Evolutionary conservation across 108 stramenopile species (phyloP), one percentile per base, ranked within the genome.

Genomic region (Skeletonema menzelii): DNA sequence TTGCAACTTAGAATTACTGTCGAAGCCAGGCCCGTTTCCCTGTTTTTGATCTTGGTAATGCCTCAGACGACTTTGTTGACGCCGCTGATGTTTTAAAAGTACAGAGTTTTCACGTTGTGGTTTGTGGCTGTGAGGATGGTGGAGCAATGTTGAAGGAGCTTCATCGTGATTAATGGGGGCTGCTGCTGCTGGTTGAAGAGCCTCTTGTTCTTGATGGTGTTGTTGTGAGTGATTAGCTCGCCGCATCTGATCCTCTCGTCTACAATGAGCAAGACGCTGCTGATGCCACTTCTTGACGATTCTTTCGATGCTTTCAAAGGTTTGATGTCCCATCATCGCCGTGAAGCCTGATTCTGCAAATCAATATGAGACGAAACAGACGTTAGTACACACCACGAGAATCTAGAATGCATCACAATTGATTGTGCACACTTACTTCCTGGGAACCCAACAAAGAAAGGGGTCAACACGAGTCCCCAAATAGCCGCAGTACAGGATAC

Each of bases 371-470:
- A 47, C 19, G 17, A 19, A 47, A 53, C 49, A 53, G 7, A 20
- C 8, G 22, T 53, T 22, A 53, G 20, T 37, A 19, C 15, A 38
- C 17, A 27, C 24, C 31, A 55, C 7, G 26, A 22, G 35, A 38
- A 19, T 42, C 13, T n/a, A 11, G 17, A 35, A 19, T 17, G 17
- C n/a, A 22, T 24, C 62, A 63, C 12, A 56, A 56, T 44, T 8
- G 10, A 11, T 2, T 42, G 2, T 42, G 40, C n/a, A 72, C 8
- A 75, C 75, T 76, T 57, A 76, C 75, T 85, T 5, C 84, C 84
- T 26, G 84, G 63, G 60, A 85, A 85, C 4, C 84, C 84, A 17
- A 85, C 78, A 64, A 82, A 82, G 30, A 85, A 75, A 2, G 84
- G 84, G 8, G 82, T 85, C 40, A 85, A 27, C 4, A 62, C 24